phyloP scores from a whole-genome alignment of 2,329 filamentous ascomycete genomes.

The Didymella exigua region DNA sequence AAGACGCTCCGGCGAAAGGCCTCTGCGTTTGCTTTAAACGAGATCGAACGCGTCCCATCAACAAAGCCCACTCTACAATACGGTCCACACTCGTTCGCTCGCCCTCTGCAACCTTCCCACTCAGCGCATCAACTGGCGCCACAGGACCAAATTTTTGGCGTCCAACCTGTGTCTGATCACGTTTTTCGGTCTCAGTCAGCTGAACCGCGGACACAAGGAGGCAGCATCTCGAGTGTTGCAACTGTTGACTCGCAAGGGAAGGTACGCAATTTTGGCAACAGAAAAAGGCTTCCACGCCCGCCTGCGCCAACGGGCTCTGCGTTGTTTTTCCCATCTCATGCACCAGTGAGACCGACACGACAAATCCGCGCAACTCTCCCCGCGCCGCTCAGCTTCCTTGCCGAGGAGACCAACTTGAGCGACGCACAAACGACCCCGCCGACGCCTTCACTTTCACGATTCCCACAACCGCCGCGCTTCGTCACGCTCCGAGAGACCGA shows the following conservation, averaged over 20 bases:
- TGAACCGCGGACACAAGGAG: constrained; percentile 28
- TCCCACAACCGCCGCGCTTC: constrained; percentile 41
- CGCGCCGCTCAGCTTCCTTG: constrained; percentile 26
- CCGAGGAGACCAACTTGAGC: constrained; percentile 26
- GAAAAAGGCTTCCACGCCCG: constrained; percentile 45
- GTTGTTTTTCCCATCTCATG: constrained; percentile 12
- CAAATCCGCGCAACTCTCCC: constrained; percentile 26
- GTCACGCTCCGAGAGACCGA: constrained; percentile 21
- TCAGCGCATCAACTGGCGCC: constrained; percentile 39
- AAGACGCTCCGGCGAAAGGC: constrained; percentile 46
- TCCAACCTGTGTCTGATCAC: constrained; percentile 24
- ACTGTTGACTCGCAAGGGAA: constrained; percentile 24
- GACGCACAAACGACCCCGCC: constrained; percentile 21
- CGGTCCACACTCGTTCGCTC: constrained; percentile 22
- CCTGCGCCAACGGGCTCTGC: constrained; percentile 19
- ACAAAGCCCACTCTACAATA: constrained; percentile 17
- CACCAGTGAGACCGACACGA: constrained; percentile 25
- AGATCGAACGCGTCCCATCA: constrained; percentile 37
- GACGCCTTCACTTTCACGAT: constrained; percentile 43
- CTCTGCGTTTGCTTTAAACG: constrained; percentile 42
- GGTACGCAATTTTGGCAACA: constrained; percentile 41
- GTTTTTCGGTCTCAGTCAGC: constrained; percentile 37
- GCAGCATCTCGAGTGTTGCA: constrained; percentile 23
- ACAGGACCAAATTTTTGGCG: constrained; percentile 18
- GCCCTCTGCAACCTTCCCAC: constrained; percentile 36